These are phyloP conservation scores for Nicotiana otophora DNA, from an alignment of 257 asterid species.

Conservation along the genomic window DNA sequence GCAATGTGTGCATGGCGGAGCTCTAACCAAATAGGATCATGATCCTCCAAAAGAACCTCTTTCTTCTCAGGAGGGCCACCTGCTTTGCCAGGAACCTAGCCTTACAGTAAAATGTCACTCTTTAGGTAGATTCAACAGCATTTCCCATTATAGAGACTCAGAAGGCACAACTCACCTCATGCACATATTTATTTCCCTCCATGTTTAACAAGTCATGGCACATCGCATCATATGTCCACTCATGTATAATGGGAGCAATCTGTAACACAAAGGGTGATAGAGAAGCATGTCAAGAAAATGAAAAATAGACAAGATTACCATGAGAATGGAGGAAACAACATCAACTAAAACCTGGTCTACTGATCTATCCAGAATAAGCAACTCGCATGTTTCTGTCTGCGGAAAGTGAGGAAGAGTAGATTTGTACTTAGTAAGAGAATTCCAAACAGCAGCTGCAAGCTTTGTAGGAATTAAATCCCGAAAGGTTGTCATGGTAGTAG, in stretches of 20 bases:
- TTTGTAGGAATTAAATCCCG: constrained; percentile 95
- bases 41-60: constrained; percentile 98
- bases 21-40: constrained; percentile 98
- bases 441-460: constrained; percentile 97
- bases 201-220: constrained; percentile 88
- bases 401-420: constrained; percentile 73
- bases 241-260: constrained; percentile 98
- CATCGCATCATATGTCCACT: constrained; percentile 99
- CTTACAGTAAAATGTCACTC: constrained; percentile 17
- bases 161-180: constrained; percentile 53
- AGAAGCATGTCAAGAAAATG: background rate
- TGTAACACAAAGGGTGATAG: constrained; percentile 19
- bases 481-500: constrained; percentile 83
- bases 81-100: constrained; percentile 76
- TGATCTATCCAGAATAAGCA: constrained; percentile 94
- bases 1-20: constrained; percentile 98
- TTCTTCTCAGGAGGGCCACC: constrained; percentile 85
- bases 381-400: constrained; percentile 92
- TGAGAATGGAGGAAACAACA: constrained; percentile 1
- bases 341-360: constrained; percentile 70
- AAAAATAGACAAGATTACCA: background rate
- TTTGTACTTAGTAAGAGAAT: constrained; percentile 81
- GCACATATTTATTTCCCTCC: constrained; percentile 96
- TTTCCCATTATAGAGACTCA: constrained; percentile 14
- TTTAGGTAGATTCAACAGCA: constrained; percentile 14